Base-by-base conservation (phyloP, 2,329 filamentous ascomycete genomes). In the Fusarium ramigenum region DNA sequence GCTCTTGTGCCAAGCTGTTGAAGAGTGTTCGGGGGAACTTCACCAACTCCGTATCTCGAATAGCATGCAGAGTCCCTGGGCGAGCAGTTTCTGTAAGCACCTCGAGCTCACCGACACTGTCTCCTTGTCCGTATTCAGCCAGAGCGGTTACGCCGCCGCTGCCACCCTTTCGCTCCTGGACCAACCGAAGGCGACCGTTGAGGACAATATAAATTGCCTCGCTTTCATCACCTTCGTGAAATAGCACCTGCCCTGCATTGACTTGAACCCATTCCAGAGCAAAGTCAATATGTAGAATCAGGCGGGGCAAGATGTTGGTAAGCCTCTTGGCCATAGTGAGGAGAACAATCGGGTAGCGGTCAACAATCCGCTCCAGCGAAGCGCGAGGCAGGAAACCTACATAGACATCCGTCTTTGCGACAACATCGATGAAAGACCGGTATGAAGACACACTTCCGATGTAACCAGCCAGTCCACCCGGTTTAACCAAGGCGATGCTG, bases 181-280 rank as follows among this genome's bases (percentile, higher is more conserved):
- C 93, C 1, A 96, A 89, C 62, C 97, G 89, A 23, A 99, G 83
- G 21, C 96, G 93, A 15, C 96, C 96, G 76, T 99, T 99, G 21
- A 99, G 88, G 4, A 99, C 96, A 69, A 99, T 95, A 78, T 98
- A 99, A 44, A 99, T 99, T 3, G 97, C 96, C 81, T 99, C 96
- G 78, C 96, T 99, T 74, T 98, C 96, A 74, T 99, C 95, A 5
- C 92, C 92, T 81, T 97, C 93, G 74, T 97, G 94, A 80, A 97
- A 97, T 40, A 99, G 93, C 15, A 98, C 93, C 79, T 99, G 95
- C 1, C 96, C 95, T 7, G 96, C 94, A 82, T 94, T 95, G 69
- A 99, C 95, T 79, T 99, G 97, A 7, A 98, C 92, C 96, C 97
- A 99, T 84, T 99, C 97, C 23, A 99, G 87, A 8, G 96, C 96